Percentiles rank a stretch among this genome's conserved stretches.
Conservation (phyloP, 441 rosid genomes). For the Gossypium schwendimanii region DNA sequence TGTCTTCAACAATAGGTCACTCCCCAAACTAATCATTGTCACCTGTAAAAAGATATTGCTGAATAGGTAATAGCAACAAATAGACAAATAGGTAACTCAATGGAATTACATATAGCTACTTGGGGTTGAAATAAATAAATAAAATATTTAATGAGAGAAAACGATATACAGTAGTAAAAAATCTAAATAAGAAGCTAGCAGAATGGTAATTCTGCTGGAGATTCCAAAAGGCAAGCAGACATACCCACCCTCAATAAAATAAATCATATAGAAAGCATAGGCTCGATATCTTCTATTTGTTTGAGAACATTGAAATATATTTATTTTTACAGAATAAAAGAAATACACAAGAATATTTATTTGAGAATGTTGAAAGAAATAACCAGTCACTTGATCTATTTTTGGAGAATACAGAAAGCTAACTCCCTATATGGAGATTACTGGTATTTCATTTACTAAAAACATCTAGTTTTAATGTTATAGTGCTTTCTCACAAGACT, state of each 20-base stretch:
- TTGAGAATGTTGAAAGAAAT: background rate
- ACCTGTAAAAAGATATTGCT: slow-evolving; percentile 45
- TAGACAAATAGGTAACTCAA: background rate
- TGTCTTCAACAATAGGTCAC: slow-evolving; percentile 67
- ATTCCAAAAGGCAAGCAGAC: background rate
- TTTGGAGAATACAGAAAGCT: background rate
- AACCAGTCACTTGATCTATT: background rate
- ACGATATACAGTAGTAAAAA: background rate
- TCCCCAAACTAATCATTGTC: slow-evolving; percentile 61
- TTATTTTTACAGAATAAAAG: background rate
- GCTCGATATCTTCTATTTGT: background rate
- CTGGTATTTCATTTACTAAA: background rate
- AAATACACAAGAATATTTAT: background rate
- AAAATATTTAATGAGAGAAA: background rate
- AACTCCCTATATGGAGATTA: background rate
- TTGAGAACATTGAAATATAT: background rate
- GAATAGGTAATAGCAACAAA: slow-evolving; percentile 13
- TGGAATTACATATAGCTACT: background rate
- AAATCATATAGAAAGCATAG: background rate
- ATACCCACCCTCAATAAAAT: background rate
- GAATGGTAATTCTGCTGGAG: background rate
- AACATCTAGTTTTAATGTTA: background rate
- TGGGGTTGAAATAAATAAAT: background rate
- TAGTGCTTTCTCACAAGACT: background rate
- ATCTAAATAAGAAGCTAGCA: background rate